Conservation (phyloP, 2,329 filamentous ascomycete genomes). For the Lizonia empirigonia region DNA sequence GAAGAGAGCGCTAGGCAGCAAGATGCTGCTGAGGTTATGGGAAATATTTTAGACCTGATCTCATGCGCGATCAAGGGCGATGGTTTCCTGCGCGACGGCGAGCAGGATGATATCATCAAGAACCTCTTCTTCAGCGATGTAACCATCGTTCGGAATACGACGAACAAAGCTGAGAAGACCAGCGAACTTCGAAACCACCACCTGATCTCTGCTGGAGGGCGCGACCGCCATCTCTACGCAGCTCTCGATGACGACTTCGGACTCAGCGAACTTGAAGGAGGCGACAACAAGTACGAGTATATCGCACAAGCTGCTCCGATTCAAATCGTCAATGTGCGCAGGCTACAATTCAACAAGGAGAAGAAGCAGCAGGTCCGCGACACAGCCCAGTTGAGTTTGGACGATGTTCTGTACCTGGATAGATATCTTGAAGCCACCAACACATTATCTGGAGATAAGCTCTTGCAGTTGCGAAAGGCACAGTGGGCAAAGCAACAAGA, state of each 20-base stretch:
- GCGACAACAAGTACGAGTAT: constrained; percentile 39
- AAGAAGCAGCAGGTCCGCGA: constrained; percentile 53
- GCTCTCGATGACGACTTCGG: constrained; percentile 88
- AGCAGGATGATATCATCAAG: constrained; percentile 82
- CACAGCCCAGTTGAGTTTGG: constrained; percentile 72
- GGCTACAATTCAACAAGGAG: constrained; percentile 71
- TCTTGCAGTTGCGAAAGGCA: constrained; percentile 68
- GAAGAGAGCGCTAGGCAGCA: constrained; percentile 74
- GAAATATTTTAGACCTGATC: constrained; percentile 87
- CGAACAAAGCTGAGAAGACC: constrained; percentile 54
- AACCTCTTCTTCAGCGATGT: constrained; percentile 50
- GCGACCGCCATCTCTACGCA: constrained; percentile 73
- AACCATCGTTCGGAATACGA: constrained; percentile 49
- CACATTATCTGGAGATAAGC: constrained; percentile 43
- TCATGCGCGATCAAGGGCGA: constrained; percentile 81
- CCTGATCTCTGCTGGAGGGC: constrained; percentile 63
- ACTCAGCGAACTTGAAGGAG: constrained; percentile 67
- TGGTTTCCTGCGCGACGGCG: constrained; percentile 68
- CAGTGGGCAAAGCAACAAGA: constrained; percentile 76
- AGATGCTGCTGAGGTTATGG: constrained; percentile 95
- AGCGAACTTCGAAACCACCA: constrained; percentile 67
- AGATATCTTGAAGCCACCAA: constrained; percentile 65
- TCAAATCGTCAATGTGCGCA: constrained; percentile 86
- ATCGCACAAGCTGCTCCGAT: constrained; percentile 76
- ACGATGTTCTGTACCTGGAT: constrained; percentile 82